phyloP scores from a whole-genome alignment of 1,284 basidiomycete genomes.

The Prillingera fragicola region DNA sequence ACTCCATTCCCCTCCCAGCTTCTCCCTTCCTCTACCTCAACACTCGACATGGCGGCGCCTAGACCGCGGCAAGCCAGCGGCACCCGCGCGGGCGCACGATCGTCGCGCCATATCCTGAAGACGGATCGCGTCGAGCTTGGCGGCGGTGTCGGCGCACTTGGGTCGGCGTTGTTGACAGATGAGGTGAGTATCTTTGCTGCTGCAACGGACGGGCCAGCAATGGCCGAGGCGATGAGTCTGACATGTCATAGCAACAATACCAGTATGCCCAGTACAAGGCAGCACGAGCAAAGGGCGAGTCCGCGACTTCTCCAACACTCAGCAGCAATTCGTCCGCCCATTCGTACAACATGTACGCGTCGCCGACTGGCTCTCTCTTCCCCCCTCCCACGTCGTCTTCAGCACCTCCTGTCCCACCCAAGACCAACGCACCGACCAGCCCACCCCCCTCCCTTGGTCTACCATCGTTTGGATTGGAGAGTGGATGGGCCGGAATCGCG shows the following conservation, averaged over 20 bases:
- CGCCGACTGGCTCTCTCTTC: conserved; percentile 4
- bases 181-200: conserved; percentile 18
- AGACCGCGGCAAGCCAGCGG: conserved; percentile 7
- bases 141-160: conserved; percentile 35
- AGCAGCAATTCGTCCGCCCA: conserved; percentile 3
- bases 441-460: too few species aligned
- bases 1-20: not conserved
- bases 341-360: conserved; percentile 8
- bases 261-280: not conserved
- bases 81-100: conserved; percentile 7
- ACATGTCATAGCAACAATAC: too few species aligned
- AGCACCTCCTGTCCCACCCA: not conserved
- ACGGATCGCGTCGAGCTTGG: conserved; percentile 28
- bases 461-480: too few species aligned
- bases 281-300: not conserved
- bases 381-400: not conserved
- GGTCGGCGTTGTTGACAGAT: conserved; percentile 8
- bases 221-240: too few species aligned
- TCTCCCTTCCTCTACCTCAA: not conserved
- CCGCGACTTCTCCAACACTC: not conserved
- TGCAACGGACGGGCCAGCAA: too few species aligned
- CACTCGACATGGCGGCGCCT: too few species aligned
- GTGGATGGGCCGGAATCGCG: not conserved
- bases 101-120: conserved; percentile 18
- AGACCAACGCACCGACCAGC: too few species aligned